Evolutionary conservation across 768 basidiomycete species (phyloP).

Genomic region (Stropharia rugosoannulata): DNA sequence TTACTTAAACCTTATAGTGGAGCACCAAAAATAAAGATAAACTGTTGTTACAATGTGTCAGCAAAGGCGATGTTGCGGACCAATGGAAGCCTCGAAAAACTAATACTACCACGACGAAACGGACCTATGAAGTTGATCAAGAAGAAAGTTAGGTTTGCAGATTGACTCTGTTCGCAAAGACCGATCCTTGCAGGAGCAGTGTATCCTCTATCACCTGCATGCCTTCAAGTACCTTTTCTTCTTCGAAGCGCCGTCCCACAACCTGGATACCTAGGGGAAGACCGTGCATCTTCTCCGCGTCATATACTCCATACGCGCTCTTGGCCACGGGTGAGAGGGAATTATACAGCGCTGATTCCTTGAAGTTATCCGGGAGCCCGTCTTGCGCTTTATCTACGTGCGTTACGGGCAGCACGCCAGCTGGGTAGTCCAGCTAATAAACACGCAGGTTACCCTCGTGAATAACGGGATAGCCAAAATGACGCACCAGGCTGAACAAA

Average conservation of each 20-base stretch:
- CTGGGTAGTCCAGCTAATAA: conserved; percentile 33
- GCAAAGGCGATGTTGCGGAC: not conserved
- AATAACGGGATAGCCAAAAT: not conserved
- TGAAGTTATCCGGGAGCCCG: conserved; percentile 32
- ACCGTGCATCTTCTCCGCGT: conserved; percentile 63
- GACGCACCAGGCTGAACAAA: conserved; percentile 64
- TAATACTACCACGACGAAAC: not conserved
- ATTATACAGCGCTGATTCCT: conserved; percentile 27
- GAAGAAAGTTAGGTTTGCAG: conserved; percentile 7
- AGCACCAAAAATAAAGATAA: not conserved
- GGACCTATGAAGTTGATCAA: not conserved
- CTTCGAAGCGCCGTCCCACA: conserved; percentile 60
- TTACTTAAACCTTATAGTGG: too few relatives aligned
- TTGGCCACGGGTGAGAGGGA: conserved; percentile 33
- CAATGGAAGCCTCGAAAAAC: not conserved
- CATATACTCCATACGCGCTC: conserved; percentile 49
- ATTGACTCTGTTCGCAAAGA: conserved; percentile 19
- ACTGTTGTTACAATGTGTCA: not conserved
- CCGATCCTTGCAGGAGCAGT: conserved; percentile 28
- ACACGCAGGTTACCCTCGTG: conserved; percentile 12
- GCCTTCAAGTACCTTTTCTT: conserved; percentile 71
- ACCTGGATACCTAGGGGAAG: conserved; percentile 69
- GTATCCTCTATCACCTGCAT: conserved; percentile 55
- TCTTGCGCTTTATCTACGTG: conserved; percentile 46
- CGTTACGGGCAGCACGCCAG: conserved; percentile 59